Percentiles rank a stretch among this genome's conserved stretches.
phyloP scores from a whole-genome alignment of 345 rosid species.

The Syzygium grande region DNA sequence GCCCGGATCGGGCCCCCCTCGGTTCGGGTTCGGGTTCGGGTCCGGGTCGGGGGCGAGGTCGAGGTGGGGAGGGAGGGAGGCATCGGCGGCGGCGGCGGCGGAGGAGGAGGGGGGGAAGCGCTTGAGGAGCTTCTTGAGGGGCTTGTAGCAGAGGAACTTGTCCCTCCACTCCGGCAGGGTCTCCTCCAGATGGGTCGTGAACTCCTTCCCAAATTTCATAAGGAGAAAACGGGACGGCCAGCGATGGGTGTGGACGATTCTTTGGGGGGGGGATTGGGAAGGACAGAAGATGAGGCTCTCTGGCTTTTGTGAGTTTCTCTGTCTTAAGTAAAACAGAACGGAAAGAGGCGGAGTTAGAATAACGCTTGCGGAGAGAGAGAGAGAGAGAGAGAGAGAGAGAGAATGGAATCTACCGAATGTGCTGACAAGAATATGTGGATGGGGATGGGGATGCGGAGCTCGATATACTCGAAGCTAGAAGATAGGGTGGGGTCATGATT shows the following conservation, averaged over 20 bases:
- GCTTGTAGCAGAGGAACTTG: conserved; percentile 91
- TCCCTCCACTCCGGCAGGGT: conserved; percentile 94
- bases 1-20: not conserved
- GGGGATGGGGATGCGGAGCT: not conserved
- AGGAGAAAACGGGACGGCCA: not conserved
- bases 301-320: not conserved
- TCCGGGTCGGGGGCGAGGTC: not conserved
- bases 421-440: not conserved
- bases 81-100: conserved; percentile 1
- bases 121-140: conserved; percentile 80
- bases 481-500: not conserved
- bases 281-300: not conserved
- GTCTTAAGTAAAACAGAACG: not conserved
- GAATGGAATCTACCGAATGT: not conserved
- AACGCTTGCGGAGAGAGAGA: not conserved
- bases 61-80: not conserved
- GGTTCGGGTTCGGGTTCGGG: not conserved
- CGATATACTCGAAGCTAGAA: not conserved
- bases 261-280: not conserved
- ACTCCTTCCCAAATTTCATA: conserved; percentile 93
- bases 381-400: not conserved
- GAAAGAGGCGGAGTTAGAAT: not conserved
- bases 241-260: not conserved
- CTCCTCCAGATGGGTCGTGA: conserved; percentile 82
- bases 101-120: conserved; percentile 27